Base-by-base conservation (phyloP, 768 basidiomycete genomes). In the Crucibulum laeve region DNA sequence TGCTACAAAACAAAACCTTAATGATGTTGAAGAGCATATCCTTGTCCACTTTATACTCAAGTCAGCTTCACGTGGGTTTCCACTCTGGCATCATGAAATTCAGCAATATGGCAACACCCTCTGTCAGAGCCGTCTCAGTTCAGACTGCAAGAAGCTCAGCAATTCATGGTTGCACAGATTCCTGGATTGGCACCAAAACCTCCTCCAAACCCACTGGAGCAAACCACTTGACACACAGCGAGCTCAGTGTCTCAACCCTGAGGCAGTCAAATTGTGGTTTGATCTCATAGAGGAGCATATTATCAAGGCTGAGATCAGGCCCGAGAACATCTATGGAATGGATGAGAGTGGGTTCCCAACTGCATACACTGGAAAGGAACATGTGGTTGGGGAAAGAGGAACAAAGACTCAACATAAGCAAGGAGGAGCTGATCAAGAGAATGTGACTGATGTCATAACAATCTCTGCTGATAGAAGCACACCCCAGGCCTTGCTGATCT, bases 301-400 rank as follows among this genome's bases (percentile, higher is more conserved):
- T 38, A 55, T 64, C 4, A 48, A 60, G 4, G 33, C 25, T n/a
- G 53, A 51, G 2, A 51, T 64, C 33, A 21, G 43, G 22, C 51
- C 45, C 1, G 46, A 58, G 5, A 46, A 52, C 26, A 57, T 58
- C 14, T 67, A 62, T 44, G 54, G 59, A 4, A 64, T 64, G 59
- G 67, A 70, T 39, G 60, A 69, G 50, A 60, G 51, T 44, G 62
- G 67, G 0, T 57, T 65, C 21, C 54, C 54, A 25, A 14, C 14
- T 5, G 13, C 25, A 1, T 47, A 52, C 33, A 2, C 11, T 11
- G 61, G 63, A 1, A 54, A 45, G 7, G 53, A 63, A 33, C 35
- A 52, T 14, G 62, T 65, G 0, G 45, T 62, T 24, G 56, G 61
- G 1, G 48, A 42, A 2, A 36, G 44, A 30, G 56, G 54, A 10